Conservation (phyloP, 1,284 basidiomycete species). For the Leccinum holopus region DNA sequence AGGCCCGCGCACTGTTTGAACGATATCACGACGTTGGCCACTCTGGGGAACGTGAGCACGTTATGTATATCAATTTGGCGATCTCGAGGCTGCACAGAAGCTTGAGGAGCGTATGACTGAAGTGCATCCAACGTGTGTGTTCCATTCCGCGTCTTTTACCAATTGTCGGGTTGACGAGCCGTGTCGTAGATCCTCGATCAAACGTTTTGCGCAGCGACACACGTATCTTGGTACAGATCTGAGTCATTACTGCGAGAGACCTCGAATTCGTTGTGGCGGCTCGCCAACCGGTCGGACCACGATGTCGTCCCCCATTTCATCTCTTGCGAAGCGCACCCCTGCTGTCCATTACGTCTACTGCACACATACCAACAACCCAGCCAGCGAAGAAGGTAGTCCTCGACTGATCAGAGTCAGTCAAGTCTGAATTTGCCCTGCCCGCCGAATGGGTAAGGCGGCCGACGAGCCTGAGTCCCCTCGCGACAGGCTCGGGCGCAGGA, state of each 20-base stretch:
- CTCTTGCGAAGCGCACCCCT: constrained; percentile 45
- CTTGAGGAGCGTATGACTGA: constrained; percentile 88
- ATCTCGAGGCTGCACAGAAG: constrained; percentile 86
- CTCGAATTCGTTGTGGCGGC: constrained; percentile 70
- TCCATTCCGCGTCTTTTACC: not conserved
- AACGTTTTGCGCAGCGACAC: constrained; percentile 88
- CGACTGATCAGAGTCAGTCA: no score
- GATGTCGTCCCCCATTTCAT: constrained; percentile 22
- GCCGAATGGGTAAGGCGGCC: constrained; percentile 50
- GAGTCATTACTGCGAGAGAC: constrained; percentile 82
- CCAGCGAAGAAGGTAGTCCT: constrained; percentile 24
- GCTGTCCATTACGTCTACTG: constrained; percentile 38
- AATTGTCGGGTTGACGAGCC: not conserved
- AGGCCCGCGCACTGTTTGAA: constrained; percentile 91
- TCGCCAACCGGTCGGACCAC: constrained; percentile 35
- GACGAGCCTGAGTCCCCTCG: constrained; percentile 44
- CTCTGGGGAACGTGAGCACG: constrained; percentile 96
- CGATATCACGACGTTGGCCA: constrained; percentile 69
- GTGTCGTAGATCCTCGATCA: constrained; percentile 76
- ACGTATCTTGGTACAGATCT: constrained; percentile 80
- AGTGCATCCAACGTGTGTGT: constrained; percentile 70
- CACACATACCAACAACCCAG: constrained; percentile 30
- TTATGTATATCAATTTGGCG: constrained; percentile 95
- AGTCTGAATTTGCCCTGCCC: constrained; percentile 44
- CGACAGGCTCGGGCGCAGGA: constrained; percentile 45